These are phyloP conservation scores for Oldenlandia corymbosa DNA, from an alignment of 257 asterid species.

Conservation along the genomic window DNA sequence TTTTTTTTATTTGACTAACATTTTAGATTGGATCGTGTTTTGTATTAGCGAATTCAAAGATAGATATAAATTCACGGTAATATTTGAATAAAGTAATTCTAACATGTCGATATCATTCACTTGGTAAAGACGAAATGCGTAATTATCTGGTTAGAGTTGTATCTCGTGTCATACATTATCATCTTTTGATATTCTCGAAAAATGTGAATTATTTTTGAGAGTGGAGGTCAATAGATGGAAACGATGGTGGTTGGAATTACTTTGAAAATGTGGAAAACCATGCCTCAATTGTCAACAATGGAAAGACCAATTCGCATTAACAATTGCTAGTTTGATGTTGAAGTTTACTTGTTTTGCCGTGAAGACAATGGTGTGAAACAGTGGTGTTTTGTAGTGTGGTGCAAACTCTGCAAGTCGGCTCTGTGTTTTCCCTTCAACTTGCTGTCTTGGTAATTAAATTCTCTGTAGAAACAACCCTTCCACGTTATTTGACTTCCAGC, in stretches of 20 bases:
- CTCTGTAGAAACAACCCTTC: background rate
- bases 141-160: too few relatives aligned
- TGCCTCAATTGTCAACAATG: slow-evolving; percentile 7
- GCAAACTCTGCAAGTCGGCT: too few relatives aligned
- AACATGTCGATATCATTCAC: too few relatives aligned
- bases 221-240: background rate
- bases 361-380: slow-evolving; percentile 4
- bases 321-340: background rate
- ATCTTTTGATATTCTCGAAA: background rate
- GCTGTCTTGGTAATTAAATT: too few relatives aligned
- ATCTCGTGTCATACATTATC: too few relatives aligned
- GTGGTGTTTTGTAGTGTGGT: background rate
- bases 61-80: too few relatives aligned
- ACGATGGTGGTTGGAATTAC: slow-evolving; percentile 16
- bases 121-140: too few relatives aligned
- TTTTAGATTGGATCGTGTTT: too few relatives aligned
- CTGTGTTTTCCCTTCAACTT: background rate
- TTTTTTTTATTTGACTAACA: too few relatives aligned
- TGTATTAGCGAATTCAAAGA: too few relatives aligned
- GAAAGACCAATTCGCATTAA: background rate
- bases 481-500: background rate
- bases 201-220: background rate
- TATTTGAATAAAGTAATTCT: too few relatives aligned
- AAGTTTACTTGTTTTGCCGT: background rate
- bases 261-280: slow-evolving; percentile 18